A percentile compares a stretch with the other conserved stretches of the same genome.
Evolutionary conservation across 2,329 filamentous ascomycete species (phyloP).

Genomic region (Ceratocystis variospora): DNA sequence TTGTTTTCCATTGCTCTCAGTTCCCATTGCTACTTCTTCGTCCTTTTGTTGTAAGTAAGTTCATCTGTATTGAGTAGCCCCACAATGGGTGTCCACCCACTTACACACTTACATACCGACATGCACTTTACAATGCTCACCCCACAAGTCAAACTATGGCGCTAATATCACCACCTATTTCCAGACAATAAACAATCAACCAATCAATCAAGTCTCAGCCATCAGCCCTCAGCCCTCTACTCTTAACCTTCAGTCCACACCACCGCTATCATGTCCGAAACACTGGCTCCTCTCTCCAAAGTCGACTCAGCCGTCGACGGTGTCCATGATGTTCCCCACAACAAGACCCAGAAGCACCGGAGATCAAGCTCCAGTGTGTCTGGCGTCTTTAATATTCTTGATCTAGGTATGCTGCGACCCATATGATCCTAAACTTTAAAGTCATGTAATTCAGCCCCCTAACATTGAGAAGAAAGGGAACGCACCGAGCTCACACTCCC

Average conservation of each 20-base stretch:
- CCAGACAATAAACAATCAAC: neutral
- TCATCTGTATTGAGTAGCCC: neutral
- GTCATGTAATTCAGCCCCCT: conserved; percentile 10
- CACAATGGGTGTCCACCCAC: neutral
- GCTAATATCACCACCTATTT: neutral
- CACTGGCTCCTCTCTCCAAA: conserved; percentile 51
- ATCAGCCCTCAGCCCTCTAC: neutral
- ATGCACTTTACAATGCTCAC: neutral
- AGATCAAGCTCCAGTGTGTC: conserved; percentile 59
- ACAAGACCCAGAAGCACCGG: conserved; percentile 42
- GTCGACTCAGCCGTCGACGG: conserved; percentile 85
- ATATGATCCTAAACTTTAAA: conserved; percentile 9
- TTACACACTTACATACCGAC: neutral
- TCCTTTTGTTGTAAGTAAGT: neutral
- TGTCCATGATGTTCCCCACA: conserved; percentile 28
- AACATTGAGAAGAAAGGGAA: conserved; percentile 49
- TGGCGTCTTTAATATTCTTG: conserved; percentile 61
- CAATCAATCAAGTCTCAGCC: neutral
- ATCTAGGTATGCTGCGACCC: conserved; percentile 51
- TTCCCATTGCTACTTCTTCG: neutral
- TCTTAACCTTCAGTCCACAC: neutral
- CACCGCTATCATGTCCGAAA: conserved; percentile 30
- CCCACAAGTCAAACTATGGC: neutral
- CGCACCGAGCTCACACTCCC: conserved; percentile 59
- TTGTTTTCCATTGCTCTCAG: neutral